These are phyloP conservation scores for Fragaria ananassa DNA, from an alignment of 306 rosid genomes.

Conservation along the genomic window DNA sequence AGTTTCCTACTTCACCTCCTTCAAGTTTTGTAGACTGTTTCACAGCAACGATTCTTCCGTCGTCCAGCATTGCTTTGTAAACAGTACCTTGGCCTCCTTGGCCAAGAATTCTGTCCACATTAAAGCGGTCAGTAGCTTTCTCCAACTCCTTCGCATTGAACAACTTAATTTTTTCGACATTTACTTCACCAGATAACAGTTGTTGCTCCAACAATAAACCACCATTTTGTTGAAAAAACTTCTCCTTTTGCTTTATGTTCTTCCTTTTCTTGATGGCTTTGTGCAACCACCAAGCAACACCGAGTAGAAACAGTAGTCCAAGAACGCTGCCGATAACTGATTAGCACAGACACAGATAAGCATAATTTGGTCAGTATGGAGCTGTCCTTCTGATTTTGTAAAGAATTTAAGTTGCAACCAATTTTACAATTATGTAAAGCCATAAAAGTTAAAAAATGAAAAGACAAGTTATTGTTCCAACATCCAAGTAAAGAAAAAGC, in stretches of 20 bases:
- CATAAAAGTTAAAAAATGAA: no score
- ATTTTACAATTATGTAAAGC: no score
- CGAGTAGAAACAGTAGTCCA: not conserved
- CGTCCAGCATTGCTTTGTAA: not conserved
- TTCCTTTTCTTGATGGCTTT: not conserved
- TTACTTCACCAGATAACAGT: slow-evolving; percentile 1
- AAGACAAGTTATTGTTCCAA: no score
- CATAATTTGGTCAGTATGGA: not conserved
- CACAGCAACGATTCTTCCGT: slow-evolving; percentile 13
- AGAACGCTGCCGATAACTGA: not conserved
- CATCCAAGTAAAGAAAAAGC: no score
- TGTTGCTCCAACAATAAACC: slow-evolving; percentile 3
- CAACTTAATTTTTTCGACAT: slow-evolving; percentile 1
- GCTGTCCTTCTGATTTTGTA: not conserved
- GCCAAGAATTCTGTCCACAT: slow-evolving; percentile 11
- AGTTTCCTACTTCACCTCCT: not conserved
- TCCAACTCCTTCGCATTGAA: not conserved
- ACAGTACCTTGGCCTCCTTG: slow-evolving; percentile 17
- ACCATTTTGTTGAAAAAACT: not conserved
- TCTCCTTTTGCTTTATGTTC: not conserved
- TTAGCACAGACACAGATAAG: not conserved
- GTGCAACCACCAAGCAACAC: not conserved
- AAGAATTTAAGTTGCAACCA: not conserved
- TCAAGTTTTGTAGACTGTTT: slow-evolving; percentile 2
- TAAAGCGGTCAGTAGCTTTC: slow-evolving; percentile 7